Base-by-base conservation (phyloP, 371 early-diverging fungal species). In the Rhizopus arrhizus region DNA sequence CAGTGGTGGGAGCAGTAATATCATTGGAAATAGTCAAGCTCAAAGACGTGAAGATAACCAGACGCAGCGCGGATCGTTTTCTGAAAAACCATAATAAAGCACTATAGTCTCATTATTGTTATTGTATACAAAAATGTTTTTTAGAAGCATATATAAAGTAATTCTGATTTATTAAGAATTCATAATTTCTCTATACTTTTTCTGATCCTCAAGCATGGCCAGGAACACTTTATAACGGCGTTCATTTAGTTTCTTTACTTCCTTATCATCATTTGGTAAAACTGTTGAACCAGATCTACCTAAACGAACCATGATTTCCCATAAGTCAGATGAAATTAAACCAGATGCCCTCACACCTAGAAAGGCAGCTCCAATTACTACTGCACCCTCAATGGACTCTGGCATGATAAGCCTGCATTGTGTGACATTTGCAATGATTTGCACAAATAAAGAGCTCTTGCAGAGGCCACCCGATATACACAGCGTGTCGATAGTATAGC, bases 401-500 rank as follows among this genome's bases (percentile, higher is more conserved):
- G 89, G 80, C 28, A 90, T 53, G 22, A 84, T 75, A 0, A 90
- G 84, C 0, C 69, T 72, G 36, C 83, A 73, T 13, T 84, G 77
- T 9, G 79, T 80, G 0, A 80, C 76, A 67, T 90, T 87, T 10
- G 85, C 88, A 29, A 86, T 60, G 3, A 85, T 69, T 54, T 84
- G 72, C 11, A 88, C 84, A 69, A 86, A 89, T 16, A 90, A 45
- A 3, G 65, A 67, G 51, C 89, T 90, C 38, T 87, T 77, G 41
- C 83, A 81, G 12, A 90, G 68, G 16, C 92, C 92, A 22, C 92
- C 92, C 5, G 87, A 85, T 49, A 91, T 66, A 46, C 86, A 84
- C 4, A 89, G 64, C 3, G 80, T 81, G 38, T 84, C 81, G n/a
- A 89, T 79, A 3, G 58, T 64, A 56, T 87, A 82, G 6, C 89